Evolutionary conservation across 371 early-diverging fungal species (phyloP).

Genomic region (Umbelopsis sp.): DNA sequence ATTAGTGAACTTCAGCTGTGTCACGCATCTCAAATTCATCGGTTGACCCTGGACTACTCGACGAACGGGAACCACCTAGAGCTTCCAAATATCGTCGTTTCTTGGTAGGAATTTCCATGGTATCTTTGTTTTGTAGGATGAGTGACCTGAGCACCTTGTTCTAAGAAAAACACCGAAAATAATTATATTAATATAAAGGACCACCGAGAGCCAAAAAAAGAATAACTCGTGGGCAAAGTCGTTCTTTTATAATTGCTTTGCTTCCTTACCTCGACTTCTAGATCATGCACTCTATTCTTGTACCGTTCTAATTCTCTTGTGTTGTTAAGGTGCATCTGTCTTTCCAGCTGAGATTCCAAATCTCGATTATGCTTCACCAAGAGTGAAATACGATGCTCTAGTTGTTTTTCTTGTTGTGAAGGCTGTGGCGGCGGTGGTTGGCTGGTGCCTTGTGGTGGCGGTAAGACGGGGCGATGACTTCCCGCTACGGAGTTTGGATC

Average conservation of each 20-base stretch:
- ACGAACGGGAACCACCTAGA: not conserved
- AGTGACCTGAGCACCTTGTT: constrained; percentile 38
- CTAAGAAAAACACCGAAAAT: constrained; percentile 19
- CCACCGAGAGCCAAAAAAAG: not conserved
- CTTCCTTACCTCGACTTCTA: constrained; percentile 37
- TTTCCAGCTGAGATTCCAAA: constrained; percentile 17
- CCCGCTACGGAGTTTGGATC: constrained; percentile 20
- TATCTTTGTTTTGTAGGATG: constrained; percentile 21
- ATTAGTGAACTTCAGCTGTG: constrained; percentile 8
- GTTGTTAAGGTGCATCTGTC: constrained; percentile 17
- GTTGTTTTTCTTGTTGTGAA: constrained; percentile 17
- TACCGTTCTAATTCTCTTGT: constrained; percentile 24
- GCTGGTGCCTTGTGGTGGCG: constrained; percentile 21
- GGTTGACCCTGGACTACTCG: constrained; percentile 1
- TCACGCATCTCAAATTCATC: constrained; percentile 13
- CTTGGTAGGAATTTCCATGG: constrained; percentile 13
- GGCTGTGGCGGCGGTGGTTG: constrained; percentile 23
- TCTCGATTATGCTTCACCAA: constrained; percentile 7
- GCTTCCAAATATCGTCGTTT: constrained; percentile 14
- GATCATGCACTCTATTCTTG: constrained; percentile 34
- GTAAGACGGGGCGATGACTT: constrained; percentile 21
- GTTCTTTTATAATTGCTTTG: not conserved
- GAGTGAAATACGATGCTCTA: constrained; percentile 4
- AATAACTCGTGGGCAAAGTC: not conserved
- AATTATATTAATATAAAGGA: not conserved